Percentiles rank a stretch among this genome's conserved stretches.
Evolutionary conservation across 2,329 filamentous ascomycete species (phyloP).

Genomic region (Niveomyces coronatus): DNA sequence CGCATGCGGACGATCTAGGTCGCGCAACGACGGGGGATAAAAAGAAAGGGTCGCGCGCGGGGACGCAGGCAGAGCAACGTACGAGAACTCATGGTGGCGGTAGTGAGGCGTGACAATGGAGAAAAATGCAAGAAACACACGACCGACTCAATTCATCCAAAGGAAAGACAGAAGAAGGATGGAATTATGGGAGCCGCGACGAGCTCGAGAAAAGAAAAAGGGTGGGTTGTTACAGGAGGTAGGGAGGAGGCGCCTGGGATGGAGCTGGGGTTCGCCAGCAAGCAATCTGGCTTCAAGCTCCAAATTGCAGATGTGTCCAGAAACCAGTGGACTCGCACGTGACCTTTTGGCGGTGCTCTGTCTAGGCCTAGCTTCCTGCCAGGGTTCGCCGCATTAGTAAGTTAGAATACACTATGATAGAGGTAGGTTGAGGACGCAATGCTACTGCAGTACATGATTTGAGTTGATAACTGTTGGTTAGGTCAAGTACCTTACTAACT

Average conservation of each 20-base stretch:
- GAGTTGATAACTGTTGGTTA: too few species aligned
- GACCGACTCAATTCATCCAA: conserved; percentile 32
- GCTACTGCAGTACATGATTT: too few species aligned
- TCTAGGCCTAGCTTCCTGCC: too few species aligned
- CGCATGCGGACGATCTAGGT: conserved; percentile 9
- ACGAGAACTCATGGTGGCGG: conserved; percentile 45
- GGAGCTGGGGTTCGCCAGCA: too few species aligned
- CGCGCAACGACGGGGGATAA: conserved; percentile 7
- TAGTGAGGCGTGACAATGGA: conserved; percentile 16
- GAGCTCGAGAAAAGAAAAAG: conserved; percentile 26
- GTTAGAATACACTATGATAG: too few species aligned
- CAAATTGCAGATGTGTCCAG: conserved; percentile 36
- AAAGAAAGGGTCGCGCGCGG: too few species aligned
- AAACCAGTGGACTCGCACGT: conserved; percentile 25
- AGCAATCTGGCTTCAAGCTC: conserved; percentile 34
- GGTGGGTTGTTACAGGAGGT: conserved; percentile 20
- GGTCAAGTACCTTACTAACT: too few species aligned
- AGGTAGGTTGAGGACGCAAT: too few species aligned
- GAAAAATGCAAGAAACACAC: conserved; percentile 19
- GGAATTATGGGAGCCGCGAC: conserved; percentile 26
- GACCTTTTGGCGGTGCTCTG: background rate
- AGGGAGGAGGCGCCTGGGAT: conserved; percentile 24
- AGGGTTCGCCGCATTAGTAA: too few species aligned
- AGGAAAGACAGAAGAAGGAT: conserved; percentile 23
- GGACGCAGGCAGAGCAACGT: conserved; percentile 26